Evolutionary conservation across 768 basidiomycete genomes (phyloP).

Genomic region (Suillus clintonianus): DNA sequence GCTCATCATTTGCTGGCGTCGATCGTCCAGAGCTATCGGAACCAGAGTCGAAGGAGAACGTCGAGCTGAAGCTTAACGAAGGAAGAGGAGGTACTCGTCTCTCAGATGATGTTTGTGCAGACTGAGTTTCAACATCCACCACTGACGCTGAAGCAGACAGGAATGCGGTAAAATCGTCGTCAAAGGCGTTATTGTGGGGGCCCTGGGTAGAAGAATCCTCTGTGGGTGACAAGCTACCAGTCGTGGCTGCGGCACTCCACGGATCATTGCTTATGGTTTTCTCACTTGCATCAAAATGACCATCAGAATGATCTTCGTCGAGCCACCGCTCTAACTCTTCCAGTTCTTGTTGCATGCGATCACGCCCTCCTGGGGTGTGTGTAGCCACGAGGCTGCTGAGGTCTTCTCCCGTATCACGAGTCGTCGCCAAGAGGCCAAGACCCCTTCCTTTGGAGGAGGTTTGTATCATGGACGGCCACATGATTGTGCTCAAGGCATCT

Average conservation of each 20-base stretch:
- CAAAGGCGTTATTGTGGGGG: slow-evolving; percentile 45
- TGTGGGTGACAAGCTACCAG: slow-evolving; percentile 28
- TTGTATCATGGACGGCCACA: slow-evolving; percentile 82
- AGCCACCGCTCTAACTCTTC: slow-evolving; percentile 65
- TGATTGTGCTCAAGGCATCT: slow-evolving; percentile 82
- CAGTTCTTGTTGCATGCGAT: slow-evolving; percentile 51
- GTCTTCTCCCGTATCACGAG: background rate
- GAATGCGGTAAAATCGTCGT: slow-evolving; percentile 81
- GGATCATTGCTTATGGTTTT: slow-evolving; percentile 31
- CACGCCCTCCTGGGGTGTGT: slow-evolving; percentile 21
- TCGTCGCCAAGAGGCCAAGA: background rate
- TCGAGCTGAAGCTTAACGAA: slow-evolving; percentile 26
- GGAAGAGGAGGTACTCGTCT: slow-evolving; percentile 8
- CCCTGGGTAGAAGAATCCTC: slow-evolving; percentile 34
- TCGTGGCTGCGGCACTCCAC: slow-evolving; percentile 40
- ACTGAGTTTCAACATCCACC: background rate
- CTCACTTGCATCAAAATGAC: slow-evolving; percentile 17
- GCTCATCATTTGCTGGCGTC: slow-evolving; percentile 26
- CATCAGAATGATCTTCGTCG: slow-evolving; percentile 40
- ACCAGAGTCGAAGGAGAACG: slow-evolving; percentile 25
- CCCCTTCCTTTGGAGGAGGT: slow-evolving; percentile 1
- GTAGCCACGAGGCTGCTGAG: slow-evolving; percentile 7
- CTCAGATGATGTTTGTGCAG: slow-evolving; percentile 5
- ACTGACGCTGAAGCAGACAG: slow-evolving; percentile 54
- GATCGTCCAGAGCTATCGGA: slow-evolving; percentile 20